Conservation (phyloP, 495 filamentous ascomycete genomes). For the Penicillium coprophilum region DNA sequence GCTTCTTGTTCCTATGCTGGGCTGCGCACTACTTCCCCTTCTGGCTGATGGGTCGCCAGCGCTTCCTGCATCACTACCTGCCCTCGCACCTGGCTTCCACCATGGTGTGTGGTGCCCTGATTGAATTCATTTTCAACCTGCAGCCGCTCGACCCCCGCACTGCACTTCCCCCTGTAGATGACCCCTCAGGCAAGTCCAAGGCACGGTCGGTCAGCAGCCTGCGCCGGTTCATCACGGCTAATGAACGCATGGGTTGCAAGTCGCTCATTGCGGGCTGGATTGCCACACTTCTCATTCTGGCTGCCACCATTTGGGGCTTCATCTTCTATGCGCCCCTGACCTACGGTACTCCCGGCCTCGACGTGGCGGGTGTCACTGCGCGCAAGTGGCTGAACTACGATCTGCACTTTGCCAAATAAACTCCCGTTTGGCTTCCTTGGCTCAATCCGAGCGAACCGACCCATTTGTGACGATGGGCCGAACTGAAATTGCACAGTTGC, state of each 20-base stretch:
- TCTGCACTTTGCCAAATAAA: constrained; percentile 96
- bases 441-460: background rate
- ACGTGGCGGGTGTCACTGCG: constrained; percentile 72
- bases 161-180: constrained; percentile 47
- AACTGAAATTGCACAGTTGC: constrained; percentile 7
- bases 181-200: constrained; percentile 45
- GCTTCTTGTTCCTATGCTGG: constrained; percentile 94
- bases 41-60: constrained; percentile 74
- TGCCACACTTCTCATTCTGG: constrained; percentile 67
- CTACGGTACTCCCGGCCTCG: constrained; percentile 92
- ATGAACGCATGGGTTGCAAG: constrained; percentile 77
- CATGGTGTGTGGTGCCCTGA: constrained; percentile 91
- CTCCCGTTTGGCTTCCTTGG: background rate
- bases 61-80: constrained; percentile 76
- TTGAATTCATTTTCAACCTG: constrained; percentile 94
- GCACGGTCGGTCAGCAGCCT: constrained; percentile 20
- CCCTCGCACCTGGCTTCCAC: constrained; percentile 88
- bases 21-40: constrained; percentile 73
- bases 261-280: constrained; percentile 77
- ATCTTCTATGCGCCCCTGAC: constrained; percentile 92
- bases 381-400: constrained; percentile 97
- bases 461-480: constrained; percentile 1
- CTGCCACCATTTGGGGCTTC: constrained; percentile 72
- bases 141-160: constrained; percentile 60
- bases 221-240: constrained; percentile 61